Conservation (phyloP, 306 rosid species). For the Cicer judaicum region DNA sequence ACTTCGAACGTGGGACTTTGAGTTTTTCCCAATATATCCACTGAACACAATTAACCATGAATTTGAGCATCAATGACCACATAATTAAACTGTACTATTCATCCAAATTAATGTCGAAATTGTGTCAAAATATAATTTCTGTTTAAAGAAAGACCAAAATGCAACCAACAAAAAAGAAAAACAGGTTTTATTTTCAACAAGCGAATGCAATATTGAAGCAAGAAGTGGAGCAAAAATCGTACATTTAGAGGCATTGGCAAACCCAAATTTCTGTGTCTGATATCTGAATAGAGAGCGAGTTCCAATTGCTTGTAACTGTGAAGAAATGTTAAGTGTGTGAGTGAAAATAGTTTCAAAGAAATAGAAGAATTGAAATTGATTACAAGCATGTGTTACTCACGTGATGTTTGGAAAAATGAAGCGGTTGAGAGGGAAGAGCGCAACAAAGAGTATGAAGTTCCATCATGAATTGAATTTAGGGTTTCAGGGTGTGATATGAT, state of each 20-base stretch:
- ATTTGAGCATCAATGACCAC: too few relatives aligned
- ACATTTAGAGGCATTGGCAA: slow-evolving; percentile 49
- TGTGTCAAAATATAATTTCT: too few relatives aligned
- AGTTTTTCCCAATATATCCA: too few relatives aligned
- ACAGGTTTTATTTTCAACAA: not conserved
- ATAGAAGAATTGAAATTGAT: not conserved
- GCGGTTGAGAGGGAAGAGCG: slow-evolving; percentile 50
- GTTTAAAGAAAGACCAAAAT: not conserved
- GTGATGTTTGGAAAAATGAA: slow-evolving; percentile 33
- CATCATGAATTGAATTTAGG: slow-evolving; percentile 53
- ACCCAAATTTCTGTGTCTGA: slow-evolving; percentile 31
- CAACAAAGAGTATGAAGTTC: slow-evolving; percentile 54
- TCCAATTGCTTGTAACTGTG: slow-evolving; percentile 39
- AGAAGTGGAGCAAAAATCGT: not conserved
- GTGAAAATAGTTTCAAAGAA: not conserved
- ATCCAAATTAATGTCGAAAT: too few relatives aligned
- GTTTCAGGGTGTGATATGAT: slow-evolving; percentile 30
- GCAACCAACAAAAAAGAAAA: too few relatives aligned
- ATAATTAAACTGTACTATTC: too few relatives aligned
- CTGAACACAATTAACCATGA: too few relatives aligned
- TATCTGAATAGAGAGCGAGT: slow-evolving; percentile 30
- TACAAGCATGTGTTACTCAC: slow-evolving; percentile 8
- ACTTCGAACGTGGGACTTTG: too few relatives aligned
- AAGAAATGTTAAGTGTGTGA: not conserved
- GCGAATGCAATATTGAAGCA: not conserved